Conservation (phyloP, 495 filamentous ascomycete species). For the Hypoxylon subgilvum region DNA sequence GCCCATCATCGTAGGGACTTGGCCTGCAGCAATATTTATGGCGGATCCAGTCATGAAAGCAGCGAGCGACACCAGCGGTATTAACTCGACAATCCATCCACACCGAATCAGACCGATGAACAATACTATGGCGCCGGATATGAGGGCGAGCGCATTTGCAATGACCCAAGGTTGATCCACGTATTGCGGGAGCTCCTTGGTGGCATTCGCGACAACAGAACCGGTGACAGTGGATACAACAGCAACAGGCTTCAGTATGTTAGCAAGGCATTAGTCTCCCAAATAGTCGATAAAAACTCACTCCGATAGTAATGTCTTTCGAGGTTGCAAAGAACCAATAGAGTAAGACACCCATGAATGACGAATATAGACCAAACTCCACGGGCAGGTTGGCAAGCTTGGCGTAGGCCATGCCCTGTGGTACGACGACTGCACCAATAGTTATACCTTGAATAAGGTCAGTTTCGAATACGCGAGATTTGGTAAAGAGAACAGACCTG, state of each 20-base stretch:
- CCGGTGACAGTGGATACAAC: constrained; percentile 93
- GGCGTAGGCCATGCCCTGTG: constrained; percentile 97
- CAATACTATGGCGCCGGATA: constrained; percentile 80
- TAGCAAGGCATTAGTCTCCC: constrained; percentile 49
- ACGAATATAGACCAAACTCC: constrained; percentile 92
- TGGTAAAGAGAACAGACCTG: constrained; percentile 63
- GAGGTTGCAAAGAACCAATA: constrained; percentile 99
- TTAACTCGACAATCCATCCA: constrained; percentile 95
- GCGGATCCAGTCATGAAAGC: constrained; percentile 99
- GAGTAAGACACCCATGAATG: constrained; percentile 93
- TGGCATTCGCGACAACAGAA: constrained; percentile 70
- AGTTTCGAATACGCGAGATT: background rate
- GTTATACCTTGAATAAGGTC: constrained; percentile 71
- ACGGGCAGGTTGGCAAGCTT: constrained; percentile 76
- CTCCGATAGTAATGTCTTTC: constrained; percentile 99
- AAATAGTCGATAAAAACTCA: constrained; percentile 53
- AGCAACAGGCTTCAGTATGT: constrained; percentile 75
- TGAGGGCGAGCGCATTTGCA: constrained; percentile 79
- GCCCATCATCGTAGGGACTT: constrained; percentile 84
- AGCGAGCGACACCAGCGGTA: constrained; percentile 86
- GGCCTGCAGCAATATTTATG: constrained; percentile 87
- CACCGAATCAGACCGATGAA: constrained; percentile 79
- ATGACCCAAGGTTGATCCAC: constrained; percentile 57
- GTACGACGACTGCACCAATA: constrained; percentile 93
- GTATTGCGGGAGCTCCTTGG: constrained; percentile 61